These are phyloP conservation scores for Lepraria neglecta DNA, from an alignment of 495 filamentous ascomycete species.

Conservation along the genomic window DNA sequence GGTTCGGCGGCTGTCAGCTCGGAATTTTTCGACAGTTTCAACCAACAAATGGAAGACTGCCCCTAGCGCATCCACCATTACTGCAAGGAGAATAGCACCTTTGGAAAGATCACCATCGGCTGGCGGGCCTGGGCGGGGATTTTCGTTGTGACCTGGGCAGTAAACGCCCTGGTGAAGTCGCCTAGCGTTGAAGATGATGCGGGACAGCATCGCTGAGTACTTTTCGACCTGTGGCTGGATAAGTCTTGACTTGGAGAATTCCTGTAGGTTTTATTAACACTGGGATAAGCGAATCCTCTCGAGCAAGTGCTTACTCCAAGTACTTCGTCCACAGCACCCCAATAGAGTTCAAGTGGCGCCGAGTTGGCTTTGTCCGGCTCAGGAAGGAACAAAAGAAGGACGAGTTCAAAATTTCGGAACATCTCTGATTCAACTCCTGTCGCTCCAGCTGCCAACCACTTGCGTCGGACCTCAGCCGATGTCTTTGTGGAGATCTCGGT, in stretches of 20 bases:
- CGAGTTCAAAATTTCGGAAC: background rate
- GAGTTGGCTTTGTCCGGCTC: background rate
- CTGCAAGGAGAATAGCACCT: slow-evolving; percentile 15
- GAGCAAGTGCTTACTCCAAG: background rate
- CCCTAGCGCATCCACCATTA: slow-evolving; percentile 18
- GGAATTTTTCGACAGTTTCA: slow-evolving; percentile 7
- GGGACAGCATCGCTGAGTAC: slow-evolving; percentile 1
- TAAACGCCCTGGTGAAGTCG: slow-evolving; percentile 19
- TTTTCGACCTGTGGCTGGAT: background rate
- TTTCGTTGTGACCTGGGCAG: background rate
- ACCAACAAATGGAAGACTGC: slow-evolving; percentile 16
- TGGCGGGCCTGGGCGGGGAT: background rate
- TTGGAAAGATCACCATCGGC: background rate
- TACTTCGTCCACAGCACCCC: slow-evolving; percentile 9
- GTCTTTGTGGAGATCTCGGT: background rate
- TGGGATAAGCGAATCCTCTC: background rate
- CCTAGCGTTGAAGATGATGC: background rate
- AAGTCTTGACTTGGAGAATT: background rate
- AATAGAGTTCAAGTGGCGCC: background rate
- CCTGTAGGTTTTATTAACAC: background rate
- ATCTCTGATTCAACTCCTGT: background rate
- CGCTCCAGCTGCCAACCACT: no score
- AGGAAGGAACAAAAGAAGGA: background rate
- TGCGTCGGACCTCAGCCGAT: no score
- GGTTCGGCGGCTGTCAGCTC: background rate